Percentiles rank a stretch among this genome's conserved stretches.
These are phyloP conservation scores for Ogataea hybrid DNA, from an alignment of 1,139 yeast species.

Conservation along the genomic window DNA sequence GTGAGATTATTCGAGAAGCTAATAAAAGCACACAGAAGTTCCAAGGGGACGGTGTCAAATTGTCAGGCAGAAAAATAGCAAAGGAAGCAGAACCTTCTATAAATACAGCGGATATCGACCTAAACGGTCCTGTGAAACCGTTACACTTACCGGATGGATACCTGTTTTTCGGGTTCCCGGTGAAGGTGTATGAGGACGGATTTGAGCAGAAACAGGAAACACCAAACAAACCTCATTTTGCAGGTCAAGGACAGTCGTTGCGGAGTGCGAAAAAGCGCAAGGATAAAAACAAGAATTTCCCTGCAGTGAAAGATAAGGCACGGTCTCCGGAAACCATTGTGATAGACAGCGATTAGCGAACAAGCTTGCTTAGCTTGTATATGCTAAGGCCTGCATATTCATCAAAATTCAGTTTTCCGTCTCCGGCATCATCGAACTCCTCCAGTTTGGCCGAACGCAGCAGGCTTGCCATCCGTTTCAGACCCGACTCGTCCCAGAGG, in stretches of 20 bases:
- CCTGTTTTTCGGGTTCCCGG: too few relatives aligned
- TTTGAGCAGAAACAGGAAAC: slow-evolving; percentile 36
- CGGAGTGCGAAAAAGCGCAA: slow-evolving; percentile 76
- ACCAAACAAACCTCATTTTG: slow-evolving; percentile 37
- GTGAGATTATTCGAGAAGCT: too few relatives aligned
- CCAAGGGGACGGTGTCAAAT: too few relatives aligned
- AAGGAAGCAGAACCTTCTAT: too few relatives aligned
- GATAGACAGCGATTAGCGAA: slow-evolving; percentile 50
- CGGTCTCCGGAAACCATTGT: slow-evolving; percentile 78
- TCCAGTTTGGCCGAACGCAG: slow-evolving; percentile 23
- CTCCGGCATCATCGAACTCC: slow-evolving; percentile 5
- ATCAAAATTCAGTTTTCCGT: slow-evolving; percentile 15
- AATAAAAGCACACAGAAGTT: too few relatives aligned
- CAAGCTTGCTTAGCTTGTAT: slow-evolving; percentile 5
- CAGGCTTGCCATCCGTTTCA: slow-evolving; percentile 47
- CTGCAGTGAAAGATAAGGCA: slow-evolving; percentile 42
- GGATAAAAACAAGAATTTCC: slow-evolving; percentile 43
- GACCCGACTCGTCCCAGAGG: slow-evolving; percentile 47
- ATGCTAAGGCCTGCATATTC: slow-evolving; percentile 20
- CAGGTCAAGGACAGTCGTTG: slow-evolving; percentile 67
- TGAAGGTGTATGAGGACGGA: slow-evolving; percentile 62
- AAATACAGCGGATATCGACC: too few relatives aligned
- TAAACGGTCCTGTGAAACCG: too few relatives aligned
- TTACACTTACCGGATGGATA: too few relatives aligned
- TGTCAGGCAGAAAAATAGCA: too few relatives aligned